Evolutionary conservation across 352 stramenopile species (phyloP).

Genomic region (Phytophthora boehmeriae): DNA sequence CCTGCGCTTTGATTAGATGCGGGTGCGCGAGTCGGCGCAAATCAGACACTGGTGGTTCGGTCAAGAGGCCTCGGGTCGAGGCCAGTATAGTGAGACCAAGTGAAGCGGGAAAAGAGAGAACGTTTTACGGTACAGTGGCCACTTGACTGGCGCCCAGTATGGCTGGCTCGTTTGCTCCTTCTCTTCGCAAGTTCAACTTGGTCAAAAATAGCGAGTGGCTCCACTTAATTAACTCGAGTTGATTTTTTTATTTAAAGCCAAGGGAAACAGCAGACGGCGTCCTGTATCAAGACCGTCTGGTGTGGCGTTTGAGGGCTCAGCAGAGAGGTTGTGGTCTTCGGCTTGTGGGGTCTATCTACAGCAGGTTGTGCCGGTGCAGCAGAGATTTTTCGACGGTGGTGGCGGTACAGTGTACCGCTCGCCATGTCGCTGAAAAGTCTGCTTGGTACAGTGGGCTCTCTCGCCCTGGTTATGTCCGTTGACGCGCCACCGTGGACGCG

Average conservation of each 20-base stretch:
- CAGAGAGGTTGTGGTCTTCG: neutral
- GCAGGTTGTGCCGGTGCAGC: neutral
- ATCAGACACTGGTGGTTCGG: slow-evolving; percentile 22
- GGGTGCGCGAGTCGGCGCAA: slow-evolving; percentile 6
- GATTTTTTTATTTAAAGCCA: too few relatives aligned
- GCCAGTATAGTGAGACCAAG: slow-evolving; percentile 5
- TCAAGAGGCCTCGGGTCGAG: too few relatives aligned
- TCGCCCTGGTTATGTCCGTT: too few relatives aligned
- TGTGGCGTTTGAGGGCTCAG: too few relatives aligned
- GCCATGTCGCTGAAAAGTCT: neutral
- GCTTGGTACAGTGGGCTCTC: neutral
- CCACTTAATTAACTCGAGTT: too few relatives aligned
- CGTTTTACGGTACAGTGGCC: slow-evolving; percentile 8
- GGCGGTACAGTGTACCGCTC: too few relatives aligned
- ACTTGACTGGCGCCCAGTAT: slow-evolving; percentile 3
- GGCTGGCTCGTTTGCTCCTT: neutral
- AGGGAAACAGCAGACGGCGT: too few relatives aligned
- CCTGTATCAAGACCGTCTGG: too few relatives aligned
- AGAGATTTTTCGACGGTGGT: neutral
- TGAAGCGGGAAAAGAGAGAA: slow-evolving; percentile 9
- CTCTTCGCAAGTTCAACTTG: too few relatives aligned
- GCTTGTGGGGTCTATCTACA: neutral
- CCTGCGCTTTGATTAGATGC: too few relatives aligned
- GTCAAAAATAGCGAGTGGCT: neutral
- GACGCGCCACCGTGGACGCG: neutral